Evolutionary conservation across 768 basidiomycete genomes (phyloP), one percentile per base, ranked within the genome.

Genomic region (Podaxis sp.): DNA sequence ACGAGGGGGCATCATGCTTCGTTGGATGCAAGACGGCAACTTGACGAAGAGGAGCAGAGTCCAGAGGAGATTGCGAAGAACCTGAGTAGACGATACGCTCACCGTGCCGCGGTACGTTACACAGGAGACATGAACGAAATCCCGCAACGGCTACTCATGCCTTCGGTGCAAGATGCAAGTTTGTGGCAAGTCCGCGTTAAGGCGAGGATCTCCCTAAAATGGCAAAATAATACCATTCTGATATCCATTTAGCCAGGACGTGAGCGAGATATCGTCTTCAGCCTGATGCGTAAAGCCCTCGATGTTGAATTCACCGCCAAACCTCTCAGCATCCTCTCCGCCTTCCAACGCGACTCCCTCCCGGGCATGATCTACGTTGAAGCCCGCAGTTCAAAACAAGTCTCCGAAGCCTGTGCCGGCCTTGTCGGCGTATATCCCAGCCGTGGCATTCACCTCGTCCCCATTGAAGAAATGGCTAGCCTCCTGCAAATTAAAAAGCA

Each of bases 381-480:
- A 76, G 94, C 96, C 7, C 85, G 90, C 53, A 90, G 90, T 63
- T 82, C 93, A 32, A 87, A 91, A 61, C 87, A 93, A 67, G 96
- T 98, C 59, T 83, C 80, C 63, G 82, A 88, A 59, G 95, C 96
- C 5, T 85, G 92, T 69, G 82, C 86, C 59, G 96, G 96, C 27
- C 88, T 98, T 51, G 91, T 98, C 54, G 97, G 95, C 55, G 86
- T 98, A 57, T 99, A 94, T 72, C 82, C 86, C 28, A 87, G 84
- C 67, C 87, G 90, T 54, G 91, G 91, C 14, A 85, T 93, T 63
- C 81, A 82, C 18, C 82, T 97, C 36, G 95, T 98, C 0, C 95
- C 95, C 5, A 94, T 98, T 61, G 91, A 95, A 68, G 97, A 99
- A 77, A 98, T 98, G 95, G 93, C 97, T 16, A 93, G 91, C 62